Conservation (phyloP, 2,329 filamentous ascomycete genomes). For the Talaromyces piceae region DNA sequence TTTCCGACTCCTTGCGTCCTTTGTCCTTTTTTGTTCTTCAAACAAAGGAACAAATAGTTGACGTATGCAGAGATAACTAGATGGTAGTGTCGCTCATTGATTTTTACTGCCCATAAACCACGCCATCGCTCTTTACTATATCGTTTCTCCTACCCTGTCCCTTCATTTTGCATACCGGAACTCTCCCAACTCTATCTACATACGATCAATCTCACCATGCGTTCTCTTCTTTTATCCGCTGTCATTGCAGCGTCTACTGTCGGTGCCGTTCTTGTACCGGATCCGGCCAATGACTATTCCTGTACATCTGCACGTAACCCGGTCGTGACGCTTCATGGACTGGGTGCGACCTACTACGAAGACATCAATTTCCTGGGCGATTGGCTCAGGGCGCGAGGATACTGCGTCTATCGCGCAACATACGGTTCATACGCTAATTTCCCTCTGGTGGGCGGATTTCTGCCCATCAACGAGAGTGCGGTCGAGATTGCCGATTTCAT, state of each 20-base stretch:
- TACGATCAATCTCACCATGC: not conserved
- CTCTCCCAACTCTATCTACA: not conserved
- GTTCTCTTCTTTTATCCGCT: not conserved
- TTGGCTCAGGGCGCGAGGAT: constrained; percentile 30
- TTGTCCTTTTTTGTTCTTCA: not conserved
- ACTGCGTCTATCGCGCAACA: constrained; percentile 37
- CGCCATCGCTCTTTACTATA: not conserved
- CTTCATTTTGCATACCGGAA: not conserved
- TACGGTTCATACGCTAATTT: constrained; percentile 35
- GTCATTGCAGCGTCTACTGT: constrained; percentile 1
- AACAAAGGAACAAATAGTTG: not conserved
- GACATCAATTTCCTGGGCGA: constrained; percentile 30
- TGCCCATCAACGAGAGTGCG: constrained; percentile 32
- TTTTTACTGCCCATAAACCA: not conserved
- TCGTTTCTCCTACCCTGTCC: no score
- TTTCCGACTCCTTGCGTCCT: not conserved
- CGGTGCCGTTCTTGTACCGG: constrained; percentile 8
- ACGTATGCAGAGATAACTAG: no score
- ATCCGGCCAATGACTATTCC: constrained; percentile 25
- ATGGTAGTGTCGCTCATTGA: not conserved
- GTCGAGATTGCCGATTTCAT: constrained; percentile 35
- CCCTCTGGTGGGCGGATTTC: constrained; percentile 33
- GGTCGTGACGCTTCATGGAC: constrained; percentile 30
- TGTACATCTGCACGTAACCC: constrained; percentile 26
- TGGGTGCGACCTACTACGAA: constrained; percentile 32